phyloP scores from a whole-genome alignment of 345 rosid genomes.

The Sonneratia alba region DNA sequence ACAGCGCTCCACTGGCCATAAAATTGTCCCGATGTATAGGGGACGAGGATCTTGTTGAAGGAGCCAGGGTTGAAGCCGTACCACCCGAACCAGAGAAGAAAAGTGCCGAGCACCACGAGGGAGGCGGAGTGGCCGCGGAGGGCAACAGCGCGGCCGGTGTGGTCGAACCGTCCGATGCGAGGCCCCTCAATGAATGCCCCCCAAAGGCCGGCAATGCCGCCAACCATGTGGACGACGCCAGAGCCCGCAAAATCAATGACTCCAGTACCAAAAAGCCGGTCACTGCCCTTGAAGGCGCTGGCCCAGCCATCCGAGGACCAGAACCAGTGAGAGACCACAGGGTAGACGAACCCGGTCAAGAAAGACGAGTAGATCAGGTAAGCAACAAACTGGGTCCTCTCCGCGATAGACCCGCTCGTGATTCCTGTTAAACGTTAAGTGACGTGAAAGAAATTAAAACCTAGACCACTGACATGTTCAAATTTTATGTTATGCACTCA shows the following conservation, averaged over 20 bases:
- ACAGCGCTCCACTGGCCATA: slow-evolving; percentile 63
- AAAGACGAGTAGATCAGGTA: slow-evolving; percentile 75
- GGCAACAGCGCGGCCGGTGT: slow-evolving; percentile 20
- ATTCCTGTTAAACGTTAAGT: slow-evolving; percentile 25
- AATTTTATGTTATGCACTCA: neutral
- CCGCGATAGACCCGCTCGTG: slow-evolving; percentile 90
- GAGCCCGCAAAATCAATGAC: slow-evolving; percentile 55
- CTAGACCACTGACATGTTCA: neutral
- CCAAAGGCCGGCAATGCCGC: slow-evolving; percentile 41
- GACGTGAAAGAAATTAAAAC: neutral
- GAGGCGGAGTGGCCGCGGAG: slow-evolving; percentile 35
- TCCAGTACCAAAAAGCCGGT: slow-evolving; percentile 54
- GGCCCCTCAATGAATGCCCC: slow-evolving; percentile 42
- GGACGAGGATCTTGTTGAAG: slow-evolving; percentile 18
- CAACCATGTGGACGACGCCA: slow-evolving; percentile 43
- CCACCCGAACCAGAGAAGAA: slow-evolving; percentile 38
- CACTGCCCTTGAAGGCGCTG: slow-evolving; percentile 30
- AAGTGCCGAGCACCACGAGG: slow-evolving; percentile 31
- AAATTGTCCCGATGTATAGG: slow-evolving; percentile 31
- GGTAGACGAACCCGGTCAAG: slow-evolving; percentile 82
- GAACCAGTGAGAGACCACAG: slow-evolving; percentile 87
- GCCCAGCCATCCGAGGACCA: slow-evolving; percentile 92
- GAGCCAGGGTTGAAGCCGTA: slow-evolving; percentile 41
- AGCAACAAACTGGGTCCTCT: slow-evolving; percentile 82
- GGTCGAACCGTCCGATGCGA: slow-evolving; percentile 30